These are phyloP conservation scores for Apiotrichum akiyoshidainum DNA, from an alignment of 1,284 basidiomycete species.

Conservation along the genomic window DNA sequence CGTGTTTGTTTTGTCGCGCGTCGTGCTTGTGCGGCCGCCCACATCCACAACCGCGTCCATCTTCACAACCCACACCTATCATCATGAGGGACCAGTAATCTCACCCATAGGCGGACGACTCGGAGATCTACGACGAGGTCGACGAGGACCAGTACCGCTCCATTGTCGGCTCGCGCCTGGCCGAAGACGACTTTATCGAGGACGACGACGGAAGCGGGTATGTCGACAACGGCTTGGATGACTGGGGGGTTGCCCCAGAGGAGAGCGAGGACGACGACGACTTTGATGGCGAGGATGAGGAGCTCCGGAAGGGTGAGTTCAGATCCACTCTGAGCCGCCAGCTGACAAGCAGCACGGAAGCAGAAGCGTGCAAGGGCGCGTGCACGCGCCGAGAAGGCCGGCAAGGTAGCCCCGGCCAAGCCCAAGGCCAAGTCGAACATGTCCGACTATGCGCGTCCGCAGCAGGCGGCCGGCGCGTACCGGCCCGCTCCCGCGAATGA, in stretches of 20 bases:
- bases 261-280: slow-evolving; percentile 50
- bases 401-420: slow-evolving; percentile 21
- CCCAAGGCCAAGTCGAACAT: slow-evolving; percentile 52
- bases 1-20: background rate
- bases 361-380: slow-evolving; percentile 35
- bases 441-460: slow-evolving; percentile 50
- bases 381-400: slow-evolving; percentile 20
- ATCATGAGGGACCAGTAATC: background rate
- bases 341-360: slow-evolving; percentile 34
- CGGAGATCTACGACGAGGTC: slow-evolving; percentile 84
- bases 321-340: background rate
- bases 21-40: background rate
- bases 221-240: slow-evolving; percentile 93
- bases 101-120: slow-evolving; percentile 56
- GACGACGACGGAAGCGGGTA: slow-evolving; percentile 93
- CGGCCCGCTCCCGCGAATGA: slow-evolving; percentile 74
- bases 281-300: slow-evolving; percentile 51
- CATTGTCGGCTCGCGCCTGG: slow-evolving; percentile 80
- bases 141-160: slow-evolving; percentile 84
- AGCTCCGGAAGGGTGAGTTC: slow-evolving; percentile 38
- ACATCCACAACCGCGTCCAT: background rate
- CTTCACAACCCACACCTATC: too few species aligned
- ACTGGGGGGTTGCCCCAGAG: slow-evolving; percentile 65
- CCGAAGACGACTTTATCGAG: slow-evolving; percentile 80
- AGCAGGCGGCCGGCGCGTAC: slow-evolving; percentile 64